A percentile compares a stretch with the other conserved stretches of the same genome.
Conservation (phyloP, 1,284 basidiomycete genomes). For the Trichosporon coremiiforme region DNA sequence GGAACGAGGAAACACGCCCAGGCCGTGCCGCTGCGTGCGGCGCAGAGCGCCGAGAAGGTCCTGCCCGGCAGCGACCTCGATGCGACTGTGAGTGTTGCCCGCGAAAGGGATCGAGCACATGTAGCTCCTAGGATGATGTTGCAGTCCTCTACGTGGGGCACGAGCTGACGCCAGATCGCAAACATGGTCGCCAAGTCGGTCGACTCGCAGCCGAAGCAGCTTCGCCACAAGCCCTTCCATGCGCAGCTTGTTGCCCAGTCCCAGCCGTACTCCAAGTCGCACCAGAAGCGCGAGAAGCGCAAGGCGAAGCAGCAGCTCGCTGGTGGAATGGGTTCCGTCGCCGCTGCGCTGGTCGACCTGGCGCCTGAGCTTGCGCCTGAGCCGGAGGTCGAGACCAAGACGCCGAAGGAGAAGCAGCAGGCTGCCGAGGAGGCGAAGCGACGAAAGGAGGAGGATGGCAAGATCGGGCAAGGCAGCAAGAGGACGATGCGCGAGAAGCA, state of each 20-base stretch:
- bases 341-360: constrained; percentile 41
- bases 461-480: constrained; percentile 51
- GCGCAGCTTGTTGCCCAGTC: constrained; percentile 26
- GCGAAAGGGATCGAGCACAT: too few species aligned
- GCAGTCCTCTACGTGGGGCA: not conserved
- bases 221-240: constrained; percentile 25
- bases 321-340: constrained; percentile 41
- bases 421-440: constrained; percentile 21
- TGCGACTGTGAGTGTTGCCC: constrained; percentile 11
- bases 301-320: constrained; percentile 46
- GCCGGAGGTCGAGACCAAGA: not conserved
- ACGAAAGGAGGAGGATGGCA: constrained; percentile 36
- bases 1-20: constrained; percentile 32
- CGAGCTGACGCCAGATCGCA: constrained; percentile 26
- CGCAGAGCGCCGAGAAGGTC: constrained; percentile 33
- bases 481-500: constrained; percentile 51
- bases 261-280: constrained; percentile 54
- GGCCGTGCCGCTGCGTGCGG: constrained; percentile 33
- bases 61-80: constrained; percentile 30
- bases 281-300: constrained; percentile 49
- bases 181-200: constrained; percentile 15
- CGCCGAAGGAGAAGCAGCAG: constrained; percentile 1
- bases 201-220: constrained; percentile 17
- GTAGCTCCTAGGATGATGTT: too few species aligned
- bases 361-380: constrained; percentile 11